phyloP scores from a whole-genome alignment of 345 rosid genomes.

The Pseudoturritis turrita region DNA sequence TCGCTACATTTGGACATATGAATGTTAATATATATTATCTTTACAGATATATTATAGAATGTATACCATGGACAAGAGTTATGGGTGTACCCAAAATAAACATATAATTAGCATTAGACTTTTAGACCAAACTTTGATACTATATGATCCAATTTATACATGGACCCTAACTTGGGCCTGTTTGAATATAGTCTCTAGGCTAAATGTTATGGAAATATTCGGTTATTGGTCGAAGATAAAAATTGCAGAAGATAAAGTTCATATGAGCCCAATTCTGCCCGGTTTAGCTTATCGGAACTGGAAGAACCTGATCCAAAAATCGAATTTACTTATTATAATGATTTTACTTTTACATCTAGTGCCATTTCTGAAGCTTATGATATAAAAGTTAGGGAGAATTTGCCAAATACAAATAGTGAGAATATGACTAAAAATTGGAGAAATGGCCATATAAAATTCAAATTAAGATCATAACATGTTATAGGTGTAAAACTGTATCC shows the following conservation, averaged over 20 bases:
- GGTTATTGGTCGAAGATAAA: not conserved
- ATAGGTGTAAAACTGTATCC: no score
- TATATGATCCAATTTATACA: not conserved
- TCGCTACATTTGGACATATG: not conserved
- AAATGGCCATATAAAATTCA: no score
- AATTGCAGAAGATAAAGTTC: not conserved
- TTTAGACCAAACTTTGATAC: not conserved
- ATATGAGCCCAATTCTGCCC: not conserved
- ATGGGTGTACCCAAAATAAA: not conserved
- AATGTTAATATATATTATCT: not conserved
- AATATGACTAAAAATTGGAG: no score
- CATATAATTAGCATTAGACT: not conserved
- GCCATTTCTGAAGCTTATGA: no score
- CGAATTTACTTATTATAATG: no score
- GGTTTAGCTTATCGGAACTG: not conserved
- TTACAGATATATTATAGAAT: not conserved
- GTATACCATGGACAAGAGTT: not conserved
- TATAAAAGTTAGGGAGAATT: no score
- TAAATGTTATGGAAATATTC: not conserved
- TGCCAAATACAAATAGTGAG: no score
- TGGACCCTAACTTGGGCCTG: slow-evolving; percentile 19
- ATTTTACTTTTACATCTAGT: no score
- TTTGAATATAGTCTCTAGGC: not conserved
- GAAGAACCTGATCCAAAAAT: not conserved
- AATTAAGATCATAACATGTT: no score